Evolutionary conservation across 1,284 basidiomycete species (phyloP).

Genomic region (Xerocomus cyaneibrunnescens): DNA sequence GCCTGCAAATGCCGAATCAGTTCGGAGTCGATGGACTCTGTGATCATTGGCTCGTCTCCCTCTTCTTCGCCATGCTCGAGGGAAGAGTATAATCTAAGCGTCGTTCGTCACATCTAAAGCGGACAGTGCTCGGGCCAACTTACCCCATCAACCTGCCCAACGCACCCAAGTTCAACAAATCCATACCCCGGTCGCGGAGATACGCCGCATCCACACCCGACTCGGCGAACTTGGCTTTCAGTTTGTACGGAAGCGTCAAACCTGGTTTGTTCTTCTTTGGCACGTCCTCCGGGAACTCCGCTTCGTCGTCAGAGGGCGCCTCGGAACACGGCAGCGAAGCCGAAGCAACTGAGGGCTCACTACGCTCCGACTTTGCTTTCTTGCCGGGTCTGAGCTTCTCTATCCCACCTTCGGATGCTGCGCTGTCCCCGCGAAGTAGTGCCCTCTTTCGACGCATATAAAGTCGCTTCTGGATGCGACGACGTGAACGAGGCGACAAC

Average conservation of each 20-base stretch:
- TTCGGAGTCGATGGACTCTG: constrained; percentile 21
- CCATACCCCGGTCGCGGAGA: constrained; percentile 44
- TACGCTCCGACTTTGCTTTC: constrained; percentile 24
- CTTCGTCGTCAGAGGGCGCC: constrained; percentile 12
- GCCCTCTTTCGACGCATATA: constrained; percentile 74
- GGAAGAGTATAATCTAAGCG: constrained; percentile 14
- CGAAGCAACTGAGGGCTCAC: not conserved
- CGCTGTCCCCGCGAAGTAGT: constrained; percentile 10
- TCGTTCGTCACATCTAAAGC: not conserved
- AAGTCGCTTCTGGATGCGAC: constrained; percentile 58
- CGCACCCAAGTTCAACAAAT: constrained; percentile 49
- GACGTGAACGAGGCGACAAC: constrained; percentile 54
- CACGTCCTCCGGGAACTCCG: constrained; percentile 13
- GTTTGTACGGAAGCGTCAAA: constrained; percentile 44
- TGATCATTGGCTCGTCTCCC: not conserved
- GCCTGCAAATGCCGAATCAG: constrained; percentile 39
- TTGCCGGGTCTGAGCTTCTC: constrained; percentile 31
- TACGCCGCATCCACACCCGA: constrained; percentile 44
- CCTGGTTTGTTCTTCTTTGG: constrained; percentile 33
- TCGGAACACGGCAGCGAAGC: constrained; percentile 12
- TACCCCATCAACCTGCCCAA: constrained; percentile 43
- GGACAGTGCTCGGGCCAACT: constrained; percentile 11
- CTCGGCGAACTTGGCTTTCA: constrained; percentile 41
- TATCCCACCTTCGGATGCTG: constrained; percentile 1
- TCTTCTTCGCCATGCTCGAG: constrained; percentile 16